These are phyloP conservation scores for Ensete ventricosum DNA, from an alignment of 176 grass and related monocot genomes.

Conservation along the genomic window DNA sequence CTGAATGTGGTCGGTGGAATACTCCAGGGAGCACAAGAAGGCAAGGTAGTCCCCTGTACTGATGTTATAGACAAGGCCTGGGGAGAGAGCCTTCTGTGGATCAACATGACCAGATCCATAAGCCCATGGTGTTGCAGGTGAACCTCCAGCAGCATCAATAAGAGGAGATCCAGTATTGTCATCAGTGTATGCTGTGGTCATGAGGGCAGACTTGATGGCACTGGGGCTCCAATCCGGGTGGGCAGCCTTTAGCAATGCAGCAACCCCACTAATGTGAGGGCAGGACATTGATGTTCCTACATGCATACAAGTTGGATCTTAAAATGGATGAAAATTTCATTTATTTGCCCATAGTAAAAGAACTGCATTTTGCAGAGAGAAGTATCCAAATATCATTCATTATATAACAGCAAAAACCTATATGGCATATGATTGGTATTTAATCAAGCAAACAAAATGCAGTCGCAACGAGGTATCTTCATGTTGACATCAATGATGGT, in stretches of 20 bases:
- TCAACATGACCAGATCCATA: constrained; percentile 73
- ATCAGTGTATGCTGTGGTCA: constrained; percentile 73
- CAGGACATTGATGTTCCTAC: constrained; percentile 96
- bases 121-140: constrained; percentile 52
- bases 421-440: too few species aligned
- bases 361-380: too few species aligned
- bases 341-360: too few species aligned
- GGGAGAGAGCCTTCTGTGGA: constrained; percentile 61
- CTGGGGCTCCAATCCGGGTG: constrained; percentile 93
- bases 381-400: too few species aligned
- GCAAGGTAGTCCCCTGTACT: constrained; percentile 58
- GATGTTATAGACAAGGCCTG: constrained; percentile 75
- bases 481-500: too few species aligned
- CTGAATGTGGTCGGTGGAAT: constrained; percentile 44
- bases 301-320: background rate
- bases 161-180: constrained; percentile 58
- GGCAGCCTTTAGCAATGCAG: constrained; percentile 61
- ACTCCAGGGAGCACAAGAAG: constrained; percentile 69
- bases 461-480: too few species aligned
- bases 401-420: too few species aligned
- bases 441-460: too few species aligned
- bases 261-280: constrained; percentile 79
- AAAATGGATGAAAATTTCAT: too few species aligned
- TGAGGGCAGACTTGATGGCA: constrained; percentile 78
- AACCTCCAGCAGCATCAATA: constrained; percentile 47